Evolutionary conservation across 441 rosid genomes (phyloP), one percentile per base, ranked within the genome.

Genomic region (Rhodomyrtus psidioides): DNA sequence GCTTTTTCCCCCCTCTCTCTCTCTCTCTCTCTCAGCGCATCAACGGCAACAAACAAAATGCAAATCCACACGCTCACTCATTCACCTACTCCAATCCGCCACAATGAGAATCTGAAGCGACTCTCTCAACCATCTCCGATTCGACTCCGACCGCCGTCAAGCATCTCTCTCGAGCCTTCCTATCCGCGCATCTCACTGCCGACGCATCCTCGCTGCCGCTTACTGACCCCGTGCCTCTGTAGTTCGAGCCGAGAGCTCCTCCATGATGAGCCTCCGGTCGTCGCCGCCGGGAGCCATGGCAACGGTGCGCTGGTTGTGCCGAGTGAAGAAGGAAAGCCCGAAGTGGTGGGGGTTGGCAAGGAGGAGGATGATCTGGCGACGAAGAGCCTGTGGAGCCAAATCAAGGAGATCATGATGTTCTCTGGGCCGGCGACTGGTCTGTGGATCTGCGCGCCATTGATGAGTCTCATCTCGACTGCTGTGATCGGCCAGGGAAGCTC

Each of bases 401-500:
- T 94, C 87, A 95, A 94, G 89, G 98, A 95, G 92, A 96, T 97
- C 83, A 88, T 92, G 5, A 89, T 91, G 94, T 97, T 97, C 85
- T 94, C 98, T 0, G 99, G 97, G 74, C 99, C 99, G 1, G 99
- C 99, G 3, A 92, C 96, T 5, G 99, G 96, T 53, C 91, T 97
- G 59, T 96, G 99, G 99, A 87, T 96, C 9, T 97, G 98, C 86
- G 96, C 94, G 19, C 98, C 99, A n/a, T 87, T 97, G 92, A 96
- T 97, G 98, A 97, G 99, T 92, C 95, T 97, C 85, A 96, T 96
- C 89, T 97, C 95, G 81, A 96, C 98, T 56, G 99, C 95, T 0
- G 98, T 97, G 55, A 93, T 97, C 62, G 99, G 98, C 83, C 98
- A 94, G 87, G 95, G 97, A 85, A 97, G 99, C 93, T 97, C 96